phyloP scores from a whole-genome alignment of 2,329 filamentous ascomycete genomes.

The Cadophora gregata region DNA sequence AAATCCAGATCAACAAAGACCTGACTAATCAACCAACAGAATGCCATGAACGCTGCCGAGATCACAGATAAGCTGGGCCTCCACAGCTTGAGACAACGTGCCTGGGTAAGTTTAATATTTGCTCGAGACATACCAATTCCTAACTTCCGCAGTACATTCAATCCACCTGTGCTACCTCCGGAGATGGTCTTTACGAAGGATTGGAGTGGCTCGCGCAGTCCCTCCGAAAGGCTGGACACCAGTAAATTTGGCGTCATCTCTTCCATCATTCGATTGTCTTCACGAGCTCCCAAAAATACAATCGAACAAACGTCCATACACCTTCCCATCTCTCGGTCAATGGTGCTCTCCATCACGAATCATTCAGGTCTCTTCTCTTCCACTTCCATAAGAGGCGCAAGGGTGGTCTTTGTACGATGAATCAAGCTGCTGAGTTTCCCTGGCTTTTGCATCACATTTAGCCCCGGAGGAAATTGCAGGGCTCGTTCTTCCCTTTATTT shows the following conservation, averaged over 20 bases:
- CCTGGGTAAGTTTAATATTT: conserved; percentile 77
- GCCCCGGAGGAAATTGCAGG: conserved; percentile 35
- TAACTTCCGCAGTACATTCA: conserved; percentile 81
- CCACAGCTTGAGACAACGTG: conserved; percentile 97
- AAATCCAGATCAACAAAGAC: neutral
- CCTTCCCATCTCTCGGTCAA: conserved; percentile 41
- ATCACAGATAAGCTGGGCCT: conserved; percentile 99
- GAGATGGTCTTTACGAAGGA: conserved; percentile 99
- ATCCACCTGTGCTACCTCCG: conserved; percentile 98
- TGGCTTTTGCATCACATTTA: conserved; percentile 41
- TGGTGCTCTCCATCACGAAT: conserved; percentile 42
- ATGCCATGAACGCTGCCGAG: conserved; percentile 99
- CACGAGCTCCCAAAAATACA: conserved; percentile 38
- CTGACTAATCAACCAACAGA: conserved; percentile 61
- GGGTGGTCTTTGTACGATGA: conserved; percentile 47
- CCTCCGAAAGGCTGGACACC: conserved; percentile 75
- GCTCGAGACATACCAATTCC: neutral
- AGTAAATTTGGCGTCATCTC: conserved; percentile 53
- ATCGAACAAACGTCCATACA: conserved; percentile 42
- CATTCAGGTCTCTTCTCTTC: conserved; percentile 44
- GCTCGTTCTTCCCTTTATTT: conserved; percentile 35
- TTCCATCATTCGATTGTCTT: conserved; percentile 37
- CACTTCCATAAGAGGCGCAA: conserved; percentile 46
- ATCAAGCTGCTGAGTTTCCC: conserved; percentile 38
- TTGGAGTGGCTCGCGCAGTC: conserved; percentile 90